Evolutionary conservation across 2,329 filamentous ascomycete species (phyloP).

Genomic region (Diaporthe vexans): DNA sequence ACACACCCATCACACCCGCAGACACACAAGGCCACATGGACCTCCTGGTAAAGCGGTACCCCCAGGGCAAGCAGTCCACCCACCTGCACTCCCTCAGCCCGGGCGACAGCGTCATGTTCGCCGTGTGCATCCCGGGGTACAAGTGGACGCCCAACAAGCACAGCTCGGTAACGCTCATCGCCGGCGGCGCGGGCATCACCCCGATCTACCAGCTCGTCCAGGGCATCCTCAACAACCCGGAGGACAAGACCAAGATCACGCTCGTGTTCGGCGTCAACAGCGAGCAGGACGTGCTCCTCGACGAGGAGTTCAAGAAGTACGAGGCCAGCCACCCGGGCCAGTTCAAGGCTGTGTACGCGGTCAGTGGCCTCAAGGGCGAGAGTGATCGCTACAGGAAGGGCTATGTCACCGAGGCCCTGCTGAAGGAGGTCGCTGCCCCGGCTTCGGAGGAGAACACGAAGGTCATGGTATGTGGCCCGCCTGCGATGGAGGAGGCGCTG

Average conservation of each 20-base stretch:
- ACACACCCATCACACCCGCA: slow-evolving; percentile 71
- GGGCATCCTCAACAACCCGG: slow-evolving; percentile 72
- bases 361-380: slow-evolving; percentile 28
- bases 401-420: slow-evolving; percentile 68
- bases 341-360: slow-evolving; percentile 68
- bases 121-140: slow-evolving; percentile 66
- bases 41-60: slow-evolving; percentile 78
- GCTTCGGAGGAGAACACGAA: slow-evolving; percentile 58
- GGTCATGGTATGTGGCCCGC: slow-evolving; percentile 79
- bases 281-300: slow-evolving; percentile 72
- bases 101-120: slow-evolving; percentile 72
- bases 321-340: slow-evolving; percentile 65
- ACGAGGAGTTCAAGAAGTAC: slow-evolving; percentile 66
- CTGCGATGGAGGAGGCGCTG: slow-evolving; percentile 73
- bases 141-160: slow-evolving; percentile 66
- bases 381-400: slow-evolving; percentile 57
- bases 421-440: slow-evolving; percentile 63
- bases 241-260: slow-evolving; percentile 73
- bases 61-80: slow-evolving; percentile 72
- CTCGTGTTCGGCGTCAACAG: slow-evolving; percentile 77
- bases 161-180: slow-evolving; percentile 72
- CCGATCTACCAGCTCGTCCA: slow-evolving; percentile 76
- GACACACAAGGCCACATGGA: slow-evolving; percentile 72
- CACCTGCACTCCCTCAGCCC: slow-evolving; percentile 77
- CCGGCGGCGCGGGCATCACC: slow-evolving; percentile 80